phyloP scores from a whole-genome alignment of 108 stramenopile species.

The Discostella stelligeroides region DNA sequence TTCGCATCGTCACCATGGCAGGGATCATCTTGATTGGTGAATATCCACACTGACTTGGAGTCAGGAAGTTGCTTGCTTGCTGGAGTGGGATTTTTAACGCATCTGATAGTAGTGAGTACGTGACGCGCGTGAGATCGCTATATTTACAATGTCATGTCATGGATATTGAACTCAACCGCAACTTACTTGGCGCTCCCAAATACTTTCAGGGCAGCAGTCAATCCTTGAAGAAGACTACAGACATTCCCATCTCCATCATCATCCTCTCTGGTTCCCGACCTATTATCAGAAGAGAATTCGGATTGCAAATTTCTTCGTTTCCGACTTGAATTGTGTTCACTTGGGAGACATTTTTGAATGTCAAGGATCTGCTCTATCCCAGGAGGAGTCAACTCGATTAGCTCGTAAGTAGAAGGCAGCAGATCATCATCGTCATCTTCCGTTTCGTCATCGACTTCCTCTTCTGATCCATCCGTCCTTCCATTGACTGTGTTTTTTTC shows the following conservation, averaged over 20 bases:
- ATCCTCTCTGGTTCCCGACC: conserved; percentile 7
- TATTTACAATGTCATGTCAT: background rate
- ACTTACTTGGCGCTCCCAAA: conserved; percentile 60
- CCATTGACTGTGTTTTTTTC: too few relatives aligned
- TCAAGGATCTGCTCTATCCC: conserved; percentile 52
- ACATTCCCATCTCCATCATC: conserved; percentile 13
- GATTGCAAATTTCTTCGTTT: conserved; percentile 48
- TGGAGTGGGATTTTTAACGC: conserved; percentile 46
- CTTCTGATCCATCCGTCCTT: conserved; percentile 25
- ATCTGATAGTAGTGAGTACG: conserved; percentile 15
- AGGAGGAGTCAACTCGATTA: conserved; percentile 62
- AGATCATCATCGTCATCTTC: conserved; percentile 31
- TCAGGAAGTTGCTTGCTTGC: conserved; percentile 53
- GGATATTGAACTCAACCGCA: background rate
- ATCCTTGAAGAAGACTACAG: conserved; percentile 27
- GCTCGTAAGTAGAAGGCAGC: conserved; percentile 47
- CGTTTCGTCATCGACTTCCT: conserved; percentile 34
- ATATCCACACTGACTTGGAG: conserved; percentile 71
- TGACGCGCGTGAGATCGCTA: background rate
- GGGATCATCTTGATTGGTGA: conserved; percentile 73
- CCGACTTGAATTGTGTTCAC: conserved; percentile 7
- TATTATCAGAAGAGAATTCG: conserved; percentile 55
- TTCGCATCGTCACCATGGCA: conserved; percentile 41
- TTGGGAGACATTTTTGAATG: conserved; percentile 35
- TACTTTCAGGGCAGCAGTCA: conserved; percentile 54